phyloP scores from a whole-genome alignment of 2,329 filamentous ascomycete species.

The Fusarium illudens region DNA sequence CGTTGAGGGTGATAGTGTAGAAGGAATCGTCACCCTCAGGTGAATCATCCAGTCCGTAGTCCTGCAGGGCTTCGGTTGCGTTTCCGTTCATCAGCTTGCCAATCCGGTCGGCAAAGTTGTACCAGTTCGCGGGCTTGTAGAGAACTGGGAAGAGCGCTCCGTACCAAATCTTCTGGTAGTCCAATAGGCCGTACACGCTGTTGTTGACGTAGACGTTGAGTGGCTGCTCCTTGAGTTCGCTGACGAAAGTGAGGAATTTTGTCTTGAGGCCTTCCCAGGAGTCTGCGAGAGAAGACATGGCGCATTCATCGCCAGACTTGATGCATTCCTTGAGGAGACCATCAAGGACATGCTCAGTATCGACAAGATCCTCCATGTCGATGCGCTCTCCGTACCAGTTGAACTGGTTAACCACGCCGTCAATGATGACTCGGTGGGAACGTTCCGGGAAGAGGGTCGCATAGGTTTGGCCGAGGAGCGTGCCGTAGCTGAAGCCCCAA shows the following conservation, averaged over 20 bases:
- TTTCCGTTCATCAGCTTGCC: slow-evolving; percentile 51
- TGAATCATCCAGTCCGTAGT: slow-evolving; percentile 41
- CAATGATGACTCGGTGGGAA: slow-evolving; percentile 47
- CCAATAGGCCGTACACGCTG: slow-evolving; percentile 50
- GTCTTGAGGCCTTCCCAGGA: slow-evolving; percentile 48
- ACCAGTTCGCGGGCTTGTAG: slow-evolving; percentile 51
- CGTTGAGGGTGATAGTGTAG: slow-evolving; percentile 42
- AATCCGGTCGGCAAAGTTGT: slow-evolving; percentile 47
- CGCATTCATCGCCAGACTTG: slow-evolving; percentile 56
- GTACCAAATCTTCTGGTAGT: slow-evolving; percentile 48
- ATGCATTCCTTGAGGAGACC: slow-evolving; percentile 49
- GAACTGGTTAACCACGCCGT: slow-evolving; percentile 47
- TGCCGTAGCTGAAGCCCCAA: slow-evolving; percentile 56
- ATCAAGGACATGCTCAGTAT: slow-evolving; percentile 44
- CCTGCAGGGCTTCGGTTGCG: slow-evolving; percentile 49
- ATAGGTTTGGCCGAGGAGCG: slow-evolving; percentile 52
- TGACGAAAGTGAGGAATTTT: slow-evolving; percentile 46
- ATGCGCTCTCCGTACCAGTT: slow-evolving; percentile 45
- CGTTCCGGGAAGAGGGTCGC: slow-evolving; percentile 50
- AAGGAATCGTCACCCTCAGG: slow-evolving; percentile 39
- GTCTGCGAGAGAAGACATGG: slow-evolving; percentile 49
- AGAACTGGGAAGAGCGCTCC: slow-evolving; percentile 51
- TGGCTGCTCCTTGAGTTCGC: slow-evolving; percentile 49
- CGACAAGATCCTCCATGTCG: slow-evolving; percentile 39
- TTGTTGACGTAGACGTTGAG: slow-evolving; percentile 54